Conservation (phyloP, 208 protist genomes). For the Plasmodiophora brassicae region DNA sequence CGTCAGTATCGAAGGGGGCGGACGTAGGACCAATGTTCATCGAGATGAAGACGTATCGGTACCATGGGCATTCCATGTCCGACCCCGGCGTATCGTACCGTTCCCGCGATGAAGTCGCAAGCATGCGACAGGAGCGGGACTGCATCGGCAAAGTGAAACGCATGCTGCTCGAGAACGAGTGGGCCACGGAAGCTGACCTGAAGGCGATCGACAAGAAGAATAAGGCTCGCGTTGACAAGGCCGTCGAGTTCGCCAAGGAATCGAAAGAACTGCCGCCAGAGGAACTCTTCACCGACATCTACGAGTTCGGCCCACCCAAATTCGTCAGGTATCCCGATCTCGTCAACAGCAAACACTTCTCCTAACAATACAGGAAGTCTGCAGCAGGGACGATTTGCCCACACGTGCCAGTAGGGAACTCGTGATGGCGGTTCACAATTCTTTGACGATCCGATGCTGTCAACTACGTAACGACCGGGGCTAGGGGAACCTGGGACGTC, state of each 20-base stretch:
- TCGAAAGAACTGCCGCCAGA: slow-evolving; percentile 60
- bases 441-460: too few relatives aligned
- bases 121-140: slow-evolving; percentile 41
- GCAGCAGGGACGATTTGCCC: too few relatives aligned
- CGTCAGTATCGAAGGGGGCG: background rate
- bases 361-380: too few relatives aligned
- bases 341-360: background rate
- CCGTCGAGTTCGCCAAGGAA: slow-evolving; percentile 76
- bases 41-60: slow-evolving; percentile 85
- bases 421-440: too few relatives aligned
- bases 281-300: slow-evolving; percentile 83
- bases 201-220: slow-evolving; percentile 58
- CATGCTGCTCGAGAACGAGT: slow-evolving; percentile 69
- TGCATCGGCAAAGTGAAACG: slow-evolving; percentile 63
- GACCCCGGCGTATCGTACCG: slow-evolving; percentile 94
- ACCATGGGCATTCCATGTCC: slow-evolving; percentile 95
- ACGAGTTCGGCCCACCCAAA: slow-evolving; percentile 47
- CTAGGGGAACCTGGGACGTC: too few relatives aligned
- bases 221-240: slow-evolving; percentile 73
- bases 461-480: too few relatives aligned
- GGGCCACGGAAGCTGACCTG: slow-evolving; percentile 87
- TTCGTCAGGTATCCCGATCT: slow-evolving; percentile 39
- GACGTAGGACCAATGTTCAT: slow-evolving; percentile 82
- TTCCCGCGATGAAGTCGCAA: slow-evolving; percentile 79
- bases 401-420: too few relatives aligned